phyloP scores from a whole-genome alignment of 345 rosid genomes.

The Carallia pectinifolia region DNA sequence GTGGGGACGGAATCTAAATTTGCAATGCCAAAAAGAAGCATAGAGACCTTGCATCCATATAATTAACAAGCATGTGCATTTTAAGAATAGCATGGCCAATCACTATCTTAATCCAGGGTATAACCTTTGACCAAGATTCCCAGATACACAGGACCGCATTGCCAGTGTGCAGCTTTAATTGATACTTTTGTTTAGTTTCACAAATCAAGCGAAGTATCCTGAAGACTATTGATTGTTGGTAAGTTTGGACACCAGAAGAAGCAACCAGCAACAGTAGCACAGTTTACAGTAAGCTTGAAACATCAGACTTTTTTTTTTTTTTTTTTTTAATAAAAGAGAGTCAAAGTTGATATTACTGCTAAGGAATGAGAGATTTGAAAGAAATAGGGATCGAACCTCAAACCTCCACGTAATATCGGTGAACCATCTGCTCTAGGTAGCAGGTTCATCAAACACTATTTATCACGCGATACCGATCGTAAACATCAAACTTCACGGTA shows the following conservation, averaged over 20 bases:
- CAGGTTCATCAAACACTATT: slow-evolving; percentile 21
- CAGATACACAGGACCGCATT: slow-evolving; percentile 34
- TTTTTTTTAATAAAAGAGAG: no score
- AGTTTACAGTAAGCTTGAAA: slow-evolving; percentile 36
- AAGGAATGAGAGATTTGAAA: no score
- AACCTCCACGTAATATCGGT: no score
- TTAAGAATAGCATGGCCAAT: slow-evolving; percentile 32
- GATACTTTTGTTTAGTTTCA: slow-evolving; percentile 32
- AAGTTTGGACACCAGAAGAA: slow-evolving; percentile 29
- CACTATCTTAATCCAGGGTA: slow-evolving; percentile 30
- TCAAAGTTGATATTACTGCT: no score
- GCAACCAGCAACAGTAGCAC: slow-evolving; percentile 21
- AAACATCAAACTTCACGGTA: not conserved
- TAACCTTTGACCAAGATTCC: slow-evolving; percentile 40
- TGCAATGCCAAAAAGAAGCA: slow-evolving; percentile 2
- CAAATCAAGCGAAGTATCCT: slow-evolving; percentile 38
- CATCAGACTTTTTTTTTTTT: slow-evolving; percentile 11
- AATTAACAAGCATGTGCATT: no score
- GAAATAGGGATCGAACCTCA: no score
- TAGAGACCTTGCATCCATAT: slow-evolving; percentile 4
- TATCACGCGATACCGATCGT: slow-evolving; percentile 2
- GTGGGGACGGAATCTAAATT: not conserved
- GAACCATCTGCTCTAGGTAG: no score
- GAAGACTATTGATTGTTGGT: slow-evolving; percentile 19
- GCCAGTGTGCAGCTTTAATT: slow-evolving; percentile 36